Evolutionary conservation across 116 monocot genomes (phyloP).

Genomic region (Dioscorea cayenensis): DNA sequence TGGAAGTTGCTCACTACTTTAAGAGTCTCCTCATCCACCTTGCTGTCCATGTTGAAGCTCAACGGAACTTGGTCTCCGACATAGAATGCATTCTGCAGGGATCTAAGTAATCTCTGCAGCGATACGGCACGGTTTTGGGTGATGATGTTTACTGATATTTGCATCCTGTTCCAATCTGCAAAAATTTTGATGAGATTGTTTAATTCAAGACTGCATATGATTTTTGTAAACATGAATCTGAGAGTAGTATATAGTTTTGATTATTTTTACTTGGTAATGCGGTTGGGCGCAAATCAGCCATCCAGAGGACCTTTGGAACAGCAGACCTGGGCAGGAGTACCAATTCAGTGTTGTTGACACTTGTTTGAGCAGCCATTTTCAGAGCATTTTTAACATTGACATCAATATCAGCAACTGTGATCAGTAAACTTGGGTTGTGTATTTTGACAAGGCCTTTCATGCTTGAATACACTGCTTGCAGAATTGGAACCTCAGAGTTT

Average conservation of each 20-base stretch:
- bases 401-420: constrained; percentile 57
- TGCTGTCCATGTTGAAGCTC: constrained; percentile 92
- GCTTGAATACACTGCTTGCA: constrained; percentile 81
- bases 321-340: constrained; percentile 48
- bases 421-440: constrained; percentile 74
- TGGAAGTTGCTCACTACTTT: constrained; percentile 54
- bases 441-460: constrained; percentile 69
- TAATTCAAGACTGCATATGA: too few species aligned
- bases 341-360: constrained; percentile 26
- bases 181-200: not conserved
- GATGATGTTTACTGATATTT: constrained; percentile 75
- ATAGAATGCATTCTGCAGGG: constrained; percentile 64
- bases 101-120: constrained; percentile 52
- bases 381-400: constrained; percentile 64
- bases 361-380: constrained; percentile 57
- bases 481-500: constrained; percentile 61
- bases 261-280: constrained; percentile 57
- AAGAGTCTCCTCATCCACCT: constrained; percentile 65
- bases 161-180: constrained; percentile 89
- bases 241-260: too few species aligned
- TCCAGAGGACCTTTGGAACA: constrained; percentile 75
- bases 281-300: constrained; percentile 64
- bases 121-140: constrained; percentile 73
- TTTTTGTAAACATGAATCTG: too few species aligned
- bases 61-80: constrained; percentile 69